Evolutionary conservation across 2,329 filamentous ascomycete species (phyloP).

Genomic region (Arthrobotrys conoides): DNA sequence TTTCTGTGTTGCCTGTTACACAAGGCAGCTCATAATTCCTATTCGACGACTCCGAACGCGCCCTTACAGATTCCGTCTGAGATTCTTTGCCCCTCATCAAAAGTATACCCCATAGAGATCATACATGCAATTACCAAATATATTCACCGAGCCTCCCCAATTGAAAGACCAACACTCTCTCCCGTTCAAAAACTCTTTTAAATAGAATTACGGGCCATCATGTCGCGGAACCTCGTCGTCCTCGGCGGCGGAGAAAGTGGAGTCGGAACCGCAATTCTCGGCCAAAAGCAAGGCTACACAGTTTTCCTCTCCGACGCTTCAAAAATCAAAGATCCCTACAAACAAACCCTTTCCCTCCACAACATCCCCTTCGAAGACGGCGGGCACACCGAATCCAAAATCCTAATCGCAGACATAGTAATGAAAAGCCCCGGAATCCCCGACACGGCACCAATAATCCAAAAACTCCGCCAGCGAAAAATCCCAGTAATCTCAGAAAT

Average conservation of each 20-base stretch:
- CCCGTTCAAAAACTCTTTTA: not conserved
- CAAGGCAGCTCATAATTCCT: not conserved
- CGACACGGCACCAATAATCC: not conserved
- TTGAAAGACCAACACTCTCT: no score
- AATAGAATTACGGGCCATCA: not conserved
- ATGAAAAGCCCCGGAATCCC: constrained; percentile 24
- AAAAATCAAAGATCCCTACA: constrained; percentile 21
- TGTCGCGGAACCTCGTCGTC: constrained; percentile 22
- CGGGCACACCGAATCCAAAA: not conserved
- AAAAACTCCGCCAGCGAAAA: not conserved
- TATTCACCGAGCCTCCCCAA: not conserved
- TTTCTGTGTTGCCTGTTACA: not conserved
- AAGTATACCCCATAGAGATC: no score
- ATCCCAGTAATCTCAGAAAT: constrained; percentile 13
- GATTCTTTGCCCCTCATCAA: no score
- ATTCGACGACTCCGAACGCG: not conserved
- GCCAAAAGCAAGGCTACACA: constrained; percentile 12
- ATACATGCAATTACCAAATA: not conserved
- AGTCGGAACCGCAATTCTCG: constrained; percentile 21
- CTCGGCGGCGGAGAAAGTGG: constrained; percentile 33
- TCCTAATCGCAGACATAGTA: not conserved
- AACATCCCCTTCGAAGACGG: constrained; percentile 7
- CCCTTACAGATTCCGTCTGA: not conserved
- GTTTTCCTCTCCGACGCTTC: constrained; percentile 20
- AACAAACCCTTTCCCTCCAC: not conserved